These are phyloP conservation scores for Triangularia setosa DNA, from an alignment of 2,329 filamentous ascomycete genomes.

Conservation along the genomic window DNA sequence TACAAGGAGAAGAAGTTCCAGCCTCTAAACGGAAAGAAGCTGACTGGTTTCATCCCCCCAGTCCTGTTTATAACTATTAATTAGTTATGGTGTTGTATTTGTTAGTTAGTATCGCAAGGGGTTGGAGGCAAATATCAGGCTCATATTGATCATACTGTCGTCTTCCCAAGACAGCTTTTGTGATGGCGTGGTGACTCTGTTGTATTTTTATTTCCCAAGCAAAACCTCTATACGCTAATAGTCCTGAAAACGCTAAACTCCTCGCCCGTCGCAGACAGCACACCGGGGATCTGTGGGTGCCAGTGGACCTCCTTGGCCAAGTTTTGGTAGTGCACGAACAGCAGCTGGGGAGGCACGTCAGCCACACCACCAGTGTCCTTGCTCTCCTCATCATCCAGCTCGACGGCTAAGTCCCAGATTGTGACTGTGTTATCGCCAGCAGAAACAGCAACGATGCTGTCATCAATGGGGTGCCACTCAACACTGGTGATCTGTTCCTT, in stretches of 20 bases:
- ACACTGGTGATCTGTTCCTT: slow-evolving; percentile 94
- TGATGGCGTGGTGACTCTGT: neutral
- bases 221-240: slow-evolving; percentile 63
- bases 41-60: slow-evolving; percentile 1
- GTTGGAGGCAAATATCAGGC: neutral
- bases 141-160: neutral
- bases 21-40: slow-evolving; percentile 13
- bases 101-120: neutral
- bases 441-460: slow-evolving; percentile 89
- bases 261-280: slow-evolving; percentile 83
- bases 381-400: slow-evolving; percentile 95
- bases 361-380: slow-evolving; percentile 80
- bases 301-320: slow-evolving; percentile 95
- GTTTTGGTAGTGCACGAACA: slow-evolving; percentile 96
- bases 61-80: neutral
- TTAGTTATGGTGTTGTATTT: neutral
- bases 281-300: slow-evolving; percentile 93
- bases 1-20: slow-evolving; percentile 15
- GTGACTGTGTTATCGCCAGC: slow-evolving; percentile 93
- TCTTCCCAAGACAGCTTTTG: neutral
- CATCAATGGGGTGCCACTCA: slow-evolving; percentile 96
- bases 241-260: slow-evolving; percentile 84
- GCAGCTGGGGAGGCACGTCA: slow-evolving; percentile 87
- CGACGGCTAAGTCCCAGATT: slow-evolving; percentile 93
- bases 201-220: neutral